phyloP scores from a whole-genome alignment of 768 basidiomycete genomes.

The Podaxis sp. region DNA sequence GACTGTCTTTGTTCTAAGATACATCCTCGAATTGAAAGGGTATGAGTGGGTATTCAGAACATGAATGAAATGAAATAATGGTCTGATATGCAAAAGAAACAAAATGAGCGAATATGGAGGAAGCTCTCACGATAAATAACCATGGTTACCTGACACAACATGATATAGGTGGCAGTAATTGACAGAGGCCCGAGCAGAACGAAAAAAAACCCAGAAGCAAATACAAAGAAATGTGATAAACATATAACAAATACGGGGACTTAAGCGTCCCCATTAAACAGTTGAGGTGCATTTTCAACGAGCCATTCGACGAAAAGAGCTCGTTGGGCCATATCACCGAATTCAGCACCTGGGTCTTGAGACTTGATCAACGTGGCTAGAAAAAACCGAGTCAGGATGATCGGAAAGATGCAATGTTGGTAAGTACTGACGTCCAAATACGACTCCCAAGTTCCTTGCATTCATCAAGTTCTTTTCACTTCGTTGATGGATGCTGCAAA shows the following conservation, averaged over 20 bases:
- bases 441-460: conserved; percentile 92
- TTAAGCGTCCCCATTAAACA: conserved; percentile 39
- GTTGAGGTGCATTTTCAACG: conserved; percentile 76
- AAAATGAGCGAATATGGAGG: neutral
- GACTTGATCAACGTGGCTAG: conserved; percentile 94
- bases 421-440: conserved; percentile 88
- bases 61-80: conserved; percentile 5
- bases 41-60: conserved; percentile 14
- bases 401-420: neutral
- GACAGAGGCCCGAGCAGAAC: conserved; percentile 2
- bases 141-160: conserved; percentile 15
- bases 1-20: conserved; percentile 5
- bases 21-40: conserved; percentile 13
- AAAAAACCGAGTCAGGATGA: conserved; percentile 18
- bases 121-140: conserved; percentile 11
- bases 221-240: conserved; percentile 19
- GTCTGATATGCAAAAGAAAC: conserved; percentile 11
- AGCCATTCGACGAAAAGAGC: conserved; percentile 93
- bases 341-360: conserved; percentile 81
- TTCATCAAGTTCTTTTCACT: conserved; percentile 88
- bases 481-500: conserved; percentile 55
- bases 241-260: conserved; percentile 22
- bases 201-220: conserved; percentile 1
- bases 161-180: neutral
- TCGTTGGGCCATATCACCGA: conserved; percentile 97